phyloP scores from a whole-genome alignment of 306 rosid species.

The Rosa rugosa region DNA sequence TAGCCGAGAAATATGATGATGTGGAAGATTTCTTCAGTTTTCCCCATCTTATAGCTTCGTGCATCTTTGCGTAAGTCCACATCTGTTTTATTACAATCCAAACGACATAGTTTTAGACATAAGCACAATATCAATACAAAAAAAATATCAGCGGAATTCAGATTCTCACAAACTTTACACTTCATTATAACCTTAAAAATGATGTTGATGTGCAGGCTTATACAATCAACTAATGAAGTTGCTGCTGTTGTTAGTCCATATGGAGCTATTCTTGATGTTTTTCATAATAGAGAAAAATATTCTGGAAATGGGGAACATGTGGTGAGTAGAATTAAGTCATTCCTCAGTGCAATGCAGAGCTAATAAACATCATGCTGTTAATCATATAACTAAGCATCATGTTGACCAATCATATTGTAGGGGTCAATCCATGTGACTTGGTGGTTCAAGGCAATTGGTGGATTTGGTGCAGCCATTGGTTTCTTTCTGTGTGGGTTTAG shows the following conservation, averaged over 20 bases:
- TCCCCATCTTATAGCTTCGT: slow-evolving; percentile 26
- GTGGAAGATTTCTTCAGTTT: slow-evolving; percentile 22
- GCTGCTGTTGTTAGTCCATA: slow-evolving; percentile 29
- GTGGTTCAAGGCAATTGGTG: slow-evolving; percentile 28
- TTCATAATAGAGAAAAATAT: slow-evolving; percentile 11
- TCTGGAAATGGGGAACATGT: slow-evolving; percentile 8
- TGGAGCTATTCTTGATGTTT: slow-evolving; percentile 20
- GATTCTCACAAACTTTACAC: neutral
- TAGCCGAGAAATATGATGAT: slow-evolving; percentile 34
- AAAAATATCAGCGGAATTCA: neutral
- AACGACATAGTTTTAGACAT: neutral
- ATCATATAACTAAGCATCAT: neutral
- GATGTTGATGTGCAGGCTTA: slow-evolving; percentile 16
- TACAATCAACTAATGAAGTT: slow-evolving; percentile 29
- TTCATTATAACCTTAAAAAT: neutral
- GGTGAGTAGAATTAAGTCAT: slow-evolving; percentile 9
- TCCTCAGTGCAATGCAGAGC: neutral
- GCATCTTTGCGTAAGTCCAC: slow-evolving; percentile 27
- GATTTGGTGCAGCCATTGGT: slow-evolving; percentile 28
- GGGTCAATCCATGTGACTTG: neutral
- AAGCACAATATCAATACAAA: neutral
- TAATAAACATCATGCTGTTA: neutral
- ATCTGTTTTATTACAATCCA: neutral
- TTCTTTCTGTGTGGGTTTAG: slow-evolving; percentile 17
- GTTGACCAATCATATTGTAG: neutral